phyloP scores from a whole-genome alignment of 2,329 filamentous ascomycete species.

The Zelopaecilomyces penicillatus region DNA sequence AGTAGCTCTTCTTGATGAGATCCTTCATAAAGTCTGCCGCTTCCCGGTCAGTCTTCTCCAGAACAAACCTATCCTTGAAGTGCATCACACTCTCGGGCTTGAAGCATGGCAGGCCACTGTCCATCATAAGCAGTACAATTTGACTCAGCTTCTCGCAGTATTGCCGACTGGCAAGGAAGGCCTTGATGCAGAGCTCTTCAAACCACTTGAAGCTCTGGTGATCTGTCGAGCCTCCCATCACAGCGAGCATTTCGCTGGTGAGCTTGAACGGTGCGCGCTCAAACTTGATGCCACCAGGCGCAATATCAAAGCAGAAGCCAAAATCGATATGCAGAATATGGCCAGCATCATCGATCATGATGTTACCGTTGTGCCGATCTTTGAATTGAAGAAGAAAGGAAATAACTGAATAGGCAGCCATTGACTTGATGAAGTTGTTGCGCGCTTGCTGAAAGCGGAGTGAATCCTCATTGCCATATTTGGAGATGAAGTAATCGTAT shows the following conservation, averaged over 20 bases:
- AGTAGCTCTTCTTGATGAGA: conserved; percentile 81
- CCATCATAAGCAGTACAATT: conserved; percentile 90
- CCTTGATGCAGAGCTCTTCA: conserved; percentile 91
- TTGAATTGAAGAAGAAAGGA: conserved; percentile 98
- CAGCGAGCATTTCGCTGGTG: conserved; percentile 94
- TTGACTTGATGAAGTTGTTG: conserved; percentile 96
- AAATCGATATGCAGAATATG: conserved; percentile 99
- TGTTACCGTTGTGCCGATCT: conserved; percentile 97
- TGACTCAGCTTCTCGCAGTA: conserved; percentile 84
- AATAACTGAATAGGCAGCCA: conserved; percentile 97
- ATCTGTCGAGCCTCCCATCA: conserved; percentile 83
- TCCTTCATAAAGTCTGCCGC: conserved; percentile 91
- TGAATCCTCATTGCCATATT: conserved; percentile 94
- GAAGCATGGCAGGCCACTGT: conserved; percentile 93
- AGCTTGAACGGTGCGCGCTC: conserved; percentile 98
- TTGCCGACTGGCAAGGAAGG: conserved; percentile 80
- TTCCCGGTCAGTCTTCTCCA: conserved; percentile 85
- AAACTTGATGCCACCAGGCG: conserved; percentile 92
- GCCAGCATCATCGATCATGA: conserved; percentile 96
- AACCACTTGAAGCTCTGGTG: conserved; percentile 93
- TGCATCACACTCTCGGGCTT: conserved; percentile 91
- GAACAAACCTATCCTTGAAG: conserved; percentile 84
- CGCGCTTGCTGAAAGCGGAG: conserved; percentile 91
- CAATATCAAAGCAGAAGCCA: conserved; percentile 98
- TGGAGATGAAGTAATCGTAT: conserved; percentile 96